Evolutionary conservation across 768 basidiomycete genomes (phyloP), one percentile per base, ranked within the genome.

Genomic region (Serendipita sp.): DNA sequence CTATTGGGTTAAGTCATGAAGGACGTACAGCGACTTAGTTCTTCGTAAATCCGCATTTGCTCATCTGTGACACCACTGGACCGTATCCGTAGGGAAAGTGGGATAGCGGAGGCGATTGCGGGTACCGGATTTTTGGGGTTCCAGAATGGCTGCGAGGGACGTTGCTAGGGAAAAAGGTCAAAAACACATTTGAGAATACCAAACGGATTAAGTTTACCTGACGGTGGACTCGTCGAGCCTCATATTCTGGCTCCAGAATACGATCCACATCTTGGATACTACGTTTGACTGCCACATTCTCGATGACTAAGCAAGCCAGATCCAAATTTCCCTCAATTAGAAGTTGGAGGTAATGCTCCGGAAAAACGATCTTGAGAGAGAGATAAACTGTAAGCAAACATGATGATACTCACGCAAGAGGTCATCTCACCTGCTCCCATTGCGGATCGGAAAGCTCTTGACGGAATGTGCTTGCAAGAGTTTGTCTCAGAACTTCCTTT

Each of bases 231-330:
- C 89, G 83, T 64, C 96, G 82, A 52, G 80, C 79, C 38, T 92
- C 88, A 70, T 93, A 96, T 8, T 92, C 88, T 30, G 82, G 68
- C 1, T 82, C 79, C 67, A 99, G 90, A 28, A 83, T 85, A 67
- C 95, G 92, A 72, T 99, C 96, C 4, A 96, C 89, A 70, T 98
- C 96, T 2, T 84, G 81, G 63, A 91, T 83, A 4, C 94, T 94
- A 66, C 91, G 84, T 70, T 98, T 94, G 89, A 96, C 96, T 0
- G 96, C 96, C 3, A 94, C 94, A 70, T 91, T 94, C 75, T 97
- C 93, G 68, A 99, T 94, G 7, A 92, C 90, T 64, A 83, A 81
- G 72, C 95, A 98, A 15, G 95, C 95, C 52, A 90, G 79, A 48
- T 98, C 94, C 62, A 96, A 79, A 70, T 99, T 98, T 69, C 97